phyloP scores from a whole-genome alignment of 163 green algal species.

The Prototheca cutis region DNA sequence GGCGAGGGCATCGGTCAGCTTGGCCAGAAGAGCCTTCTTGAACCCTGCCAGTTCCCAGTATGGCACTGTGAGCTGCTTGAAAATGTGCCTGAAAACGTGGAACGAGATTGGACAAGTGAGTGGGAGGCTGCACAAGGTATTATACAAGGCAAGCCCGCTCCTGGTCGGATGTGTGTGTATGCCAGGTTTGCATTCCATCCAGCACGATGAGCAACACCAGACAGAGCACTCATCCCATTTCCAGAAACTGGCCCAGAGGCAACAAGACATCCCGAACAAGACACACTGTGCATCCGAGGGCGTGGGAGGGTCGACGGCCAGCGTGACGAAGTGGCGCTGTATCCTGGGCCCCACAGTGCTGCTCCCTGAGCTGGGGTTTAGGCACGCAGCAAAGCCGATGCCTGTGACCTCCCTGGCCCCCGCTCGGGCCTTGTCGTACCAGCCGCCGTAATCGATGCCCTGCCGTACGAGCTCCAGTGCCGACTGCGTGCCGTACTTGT shows the following conservation, averaged over 20 bases:
- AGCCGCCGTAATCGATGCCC: conserved; percentile 82
- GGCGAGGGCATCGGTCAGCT: conserved; percentile 1
- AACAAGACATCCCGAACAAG: neutral
- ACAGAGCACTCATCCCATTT: too few species aligned
- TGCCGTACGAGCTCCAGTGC: conserved; percentile 83
- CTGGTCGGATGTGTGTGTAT: too few species aligned
- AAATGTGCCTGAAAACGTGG: neutral
- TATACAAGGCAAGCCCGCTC: too few species aligned
- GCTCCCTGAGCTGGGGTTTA: conserved; percentile 88
- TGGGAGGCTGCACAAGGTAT: too few species aligned
- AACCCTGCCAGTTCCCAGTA: neutral
- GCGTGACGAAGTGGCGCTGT: conserved; percentile 88
- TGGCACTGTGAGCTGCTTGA: neutral
- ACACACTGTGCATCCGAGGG: neutral
- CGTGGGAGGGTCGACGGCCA: conserved; percentile 70
- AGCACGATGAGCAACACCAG: too few species aligned
- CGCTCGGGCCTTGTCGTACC: conserved; percentile 81
- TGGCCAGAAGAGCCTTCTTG: neutral
- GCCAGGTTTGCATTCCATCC: too few species aligned
- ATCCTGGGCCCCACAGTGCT: conserved; percentile 84
- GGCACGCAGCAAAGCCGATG: conserved; percentile 70
- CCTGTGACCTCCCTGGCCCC: conserved; percentile 78
- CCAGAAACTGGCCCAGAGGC: too few species aligned
- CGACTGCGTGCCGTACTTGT: conserved; percentile 93
- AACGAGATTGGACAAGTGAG: too few species aligned